Conservation (phyloP, 2,329 filamentous ascomycete genomes). For the Aspergillus calidoustus region DNA sequence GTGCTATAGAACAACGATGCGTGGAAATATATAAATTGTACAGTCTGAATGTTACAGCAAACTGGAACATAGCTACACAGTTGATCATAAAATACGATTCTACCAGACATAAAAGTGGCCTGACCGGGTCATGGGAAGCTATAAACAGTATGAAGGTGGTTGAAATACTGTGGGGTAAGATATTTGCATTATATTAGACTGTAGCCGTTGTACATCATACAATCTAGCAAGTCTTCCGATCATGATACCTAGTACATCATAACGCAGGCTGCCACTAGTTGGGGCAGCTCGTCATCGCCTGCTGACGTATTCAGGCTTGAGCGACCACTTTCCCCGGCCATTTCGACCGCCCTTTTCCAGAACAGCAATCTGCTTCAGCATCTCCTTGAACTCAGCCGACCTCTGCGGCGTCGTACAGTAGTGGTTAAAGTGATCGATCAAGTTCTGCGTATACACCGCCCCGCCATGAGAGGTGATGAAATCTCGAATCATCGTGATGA, state of each 20-base stretch:
- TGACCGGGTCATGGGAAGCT: too few species aligned
- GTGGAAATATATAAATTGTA: too few species aligned
- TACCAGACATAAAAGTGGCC: too few species aligned
- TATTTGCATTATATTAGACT: background rate
- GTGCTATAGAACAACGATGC: too few species aligned
- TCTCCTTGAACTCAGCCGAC: constrained; percentile 79
- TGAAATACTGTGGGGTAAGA: background rate
- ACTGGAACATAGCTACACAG: too few species aligned
- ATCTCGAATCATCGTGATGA: constrained; percentile 72
- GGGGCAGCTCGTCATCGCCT: constrained; percentile 11
- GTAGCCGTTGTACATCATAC: background rate
- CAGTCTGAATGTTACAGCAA: too few species aligned
- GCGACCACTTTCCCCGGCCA: constrained; percentile 59
- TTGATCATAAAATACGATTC: too few species aligned
- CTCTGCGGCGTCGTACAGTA: constrained; percentile 72
- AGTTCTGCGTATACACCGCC: constrained; percentile 77
- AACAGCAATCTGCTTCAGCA: constrained; percentile 75
- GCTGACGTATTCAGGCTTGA: constrained; percentile 60
- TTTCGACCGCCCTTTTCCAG: constrained; percentile 61
- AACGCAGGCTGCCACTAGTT: background rate
- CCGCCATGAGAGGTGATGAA: constrained; percentile 81
- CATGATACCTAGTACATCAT: background rate
- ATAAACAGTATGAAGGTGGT: background rate
- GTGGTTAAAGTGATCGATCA: constrained; percentile 88
- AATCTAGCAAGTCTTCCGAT: too few species aligned